phyloP scores from a whole-genome alignment of 371 early-diverging fungal species.

The Fennellomyces sp. region DNA sequence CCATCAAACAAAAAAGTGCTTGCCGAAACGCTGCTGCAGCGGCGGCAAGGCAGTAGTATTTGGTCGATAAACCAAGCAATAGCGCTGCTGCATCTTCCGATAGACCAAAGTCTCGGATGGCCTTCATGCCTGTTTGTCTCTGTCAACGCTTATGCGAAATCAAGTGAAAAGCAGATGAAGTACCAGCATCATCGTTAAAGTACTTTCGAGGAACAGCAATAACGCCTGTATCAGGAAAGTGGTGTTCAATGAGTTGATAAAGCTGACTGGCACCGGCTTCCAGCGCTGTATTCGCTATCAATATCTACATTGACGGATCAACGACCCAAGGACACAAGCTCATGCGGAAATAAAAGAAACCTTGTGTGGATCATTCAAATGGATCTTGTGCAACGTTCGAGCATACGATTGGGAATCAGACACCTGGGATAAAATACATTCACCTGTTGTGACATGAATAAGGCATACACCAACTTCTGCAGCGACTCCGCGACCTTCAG shows the following conservation, averaged over 20 bases:
- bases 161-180: too few species aligned
- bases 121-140: conserved; percentile 40
- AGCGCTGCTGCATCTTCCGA: conserved; percentile 43
- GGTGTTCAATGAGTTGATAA: conserved; percentile 46
- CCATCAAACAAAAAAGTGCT: too few species aligned
- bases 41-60: conserved; percentile 61
- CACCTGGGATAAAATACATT: conserved; percentile 67
- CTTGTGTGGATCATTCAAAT: conserved; percentile 62
- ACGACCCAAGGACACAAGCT: too few species aligned
- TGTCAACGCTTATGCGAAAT: too few species aligned
- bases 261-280: conserved; percentile 50
- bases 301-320: conserved; percentile 8
- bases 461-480: conserved; percentile 70
- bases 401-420: conserved; percentile 67
- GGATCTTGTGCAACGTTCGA: conserved; percentile 64
- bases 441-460: conserved; percentile 63
- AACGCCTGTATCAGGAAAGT: conserved; percentile 44
- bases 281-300: conserved; percentile 27
- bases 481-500: conserved; percentile 55
- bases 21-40: conserved; percentile 57
- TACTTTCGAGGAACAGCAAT: conserved; percentile 53
- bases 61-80: conserved; percentile 43
- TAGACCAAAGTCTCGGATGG: conserved; percentile 50
- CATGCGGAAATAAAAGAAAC: conserved; percentile 28
- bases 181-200: conserved; percentile 67